These are phyloP conservation scores for Moniliophthora roreri DNA, from an alignment of 1,284 basidiomycete species.

Conservation along the genomic window DNA sequence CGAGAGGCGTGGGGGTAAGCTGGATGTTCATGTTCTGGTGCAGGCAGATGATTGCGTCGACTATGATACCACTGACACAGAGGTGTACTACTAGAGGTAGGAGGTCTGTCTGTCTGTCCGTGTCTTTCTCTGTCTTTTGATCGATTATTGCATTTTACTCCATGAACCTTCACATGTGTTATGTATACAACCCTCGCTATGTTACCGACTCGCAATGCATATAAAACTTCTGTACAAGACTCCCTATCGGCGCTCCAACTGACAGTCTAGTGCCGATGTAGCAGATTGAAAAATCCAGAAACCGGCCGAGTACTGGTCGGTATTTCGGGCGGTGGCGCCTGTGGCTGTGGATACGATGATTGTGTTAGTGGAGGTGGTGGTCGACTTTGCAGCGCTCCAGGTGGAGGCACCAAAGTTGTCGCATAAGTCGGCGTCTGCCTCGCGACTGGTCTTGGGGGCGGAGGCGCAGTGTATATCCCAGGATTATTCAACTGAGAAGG, in stretches of 20 bases:
- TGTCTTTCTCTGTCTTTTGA: too few relatives aligned
- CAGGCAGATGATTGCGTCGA: slow-evolving; percentile 39
- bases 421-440: neutral
- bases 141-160: too few relatives aligned
- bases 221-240: too few relatives aligned
- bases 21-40: slow-evolving; percentile 49
- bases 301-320: neutral
- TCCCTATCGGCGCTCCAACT: too few relatives aligned
- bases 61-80: slow-evolving; percentile 54
- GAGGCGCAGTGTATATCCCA: slow-evolving; percentile 36
- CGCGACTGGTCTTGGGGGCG: slow-evolving; percentile 21
- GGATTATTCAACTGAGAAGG: slow-evolving; percentile 47
- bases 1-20: slow-evolving; percentile 30
- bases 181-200: too few relatives aligned
- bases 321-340: neutral
- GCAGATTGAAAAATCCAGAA: slow-evolving; percentile 2
- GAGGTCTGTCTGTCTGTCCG: too few relatives aligned
- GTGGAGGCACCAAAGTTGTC: neutral
- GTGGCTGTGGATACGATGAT: slow-evolving; percentile 1
- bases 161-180: too few relatives aligned
- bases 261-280: neutral
- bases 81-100: slow-evolving; percentile 24
- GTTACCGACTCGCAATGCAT: too few relatives aligned
- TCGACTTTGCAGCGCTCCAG: neutral
- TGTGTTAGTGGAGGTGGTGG: neutral